phyloP scores from a whole-genome alignment of 83 land plant genomes.

The Larix sibirica region DNA sequence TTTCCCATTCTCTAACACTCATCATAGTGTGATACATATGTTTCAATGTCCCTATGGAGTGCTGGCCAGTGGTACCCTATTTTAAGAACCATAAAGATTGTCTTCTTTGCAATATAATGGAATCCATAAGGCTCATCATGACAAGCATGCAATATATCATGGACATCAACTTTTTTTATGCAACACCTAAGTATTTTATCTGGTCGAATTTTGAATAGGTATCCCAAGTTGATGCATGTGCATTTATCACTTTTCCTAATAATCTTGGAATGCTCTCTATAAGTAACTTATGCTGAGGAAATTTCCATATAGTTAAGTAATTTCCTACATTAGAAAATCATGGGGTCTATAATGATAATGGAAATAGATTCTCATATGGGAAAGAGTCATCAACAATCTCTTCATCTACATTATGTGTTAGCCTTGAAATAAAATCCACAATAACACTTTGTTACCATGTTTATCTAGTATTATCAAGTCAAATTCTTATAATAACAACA shows the following conservation, averaged over 20 bases:
- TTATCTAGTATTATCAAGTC: too few relatives aligned
- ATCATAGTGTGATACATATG: neutral
- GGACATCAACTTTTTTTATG: neutral
- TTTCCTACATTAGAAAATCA: neutral
- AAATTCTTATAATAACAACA: too few relatives aligned
- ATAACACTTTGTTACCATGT: too few relatives aligned
- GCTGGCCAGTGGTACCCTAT: neutral
- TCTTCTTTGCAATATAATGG: neutral
- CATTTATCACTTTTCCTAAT: neutral
- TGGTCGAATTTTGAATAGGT: neutral
- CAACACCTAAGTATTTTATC: neutral
- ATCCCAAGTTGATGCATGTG: neutral
- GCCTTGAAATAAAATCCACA: too few relatives aligned
- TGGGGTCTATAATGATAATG: too few relatives aligned
- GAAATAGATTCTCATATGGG: too few relatives aligned
- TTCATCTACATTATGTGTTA: too few relatives aligned
- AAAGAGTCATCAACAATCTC: too few relatives aligned
- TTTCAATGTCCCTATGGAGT: neutral
- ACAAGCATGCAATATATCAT: neutral
- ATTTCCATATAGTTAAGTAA: neutral
- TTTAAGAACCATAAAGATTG: neutral
- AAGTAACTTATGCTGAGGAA: neutral
- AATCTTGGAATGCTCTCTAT: neutral
- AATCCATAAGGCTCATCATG: neutral
- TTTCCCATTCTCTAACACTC: neutral